Conservation (phyloP, 768 basidiomycete genomes). For the Agaricus blazei region DNA sequence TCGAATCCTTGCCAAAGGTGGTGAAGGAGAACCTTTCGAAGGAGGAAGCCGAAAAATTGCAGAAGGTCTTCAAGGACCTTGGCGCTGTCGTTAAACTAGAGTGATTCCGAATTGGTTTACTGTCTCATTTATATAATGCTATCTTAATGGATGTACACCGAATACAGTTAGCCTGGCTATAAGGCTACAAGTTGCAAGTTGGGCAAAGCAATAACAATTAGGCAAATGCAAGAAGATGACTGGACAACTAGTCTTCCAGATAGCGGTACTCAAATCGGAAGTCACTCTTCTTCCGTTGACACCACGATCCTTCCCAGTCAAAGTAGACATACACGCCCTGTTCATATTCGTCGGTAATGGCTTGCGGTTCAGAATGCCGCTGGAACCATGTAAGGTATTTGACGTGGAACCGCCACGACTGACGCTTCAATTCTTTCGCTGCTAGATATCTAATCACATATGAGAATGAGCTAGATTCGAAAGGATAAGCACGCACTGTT, state of each 20-base stretch:
- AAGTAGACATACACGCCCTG: slow-evolving; percentile 99
- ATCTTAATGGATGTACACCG: slow-evolving; percentile 11
- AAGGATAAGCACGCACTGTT: slow-evolving; percentile 62
- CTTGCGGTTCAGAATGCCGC: slow-evolving; percentile 94
- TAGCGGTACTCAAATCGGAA: slow-evolving; percentile 97
- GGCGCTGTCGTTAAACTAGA: slow-evolving; percentile 88
- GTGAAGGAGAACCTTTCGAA: slow-evolving; percentile 94
- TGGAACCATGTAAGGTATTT: slow-evolving; percentile 99
- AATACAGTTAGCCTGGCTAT: slow-evolving; percentile 15
- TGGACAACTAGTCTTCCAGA: slow-evolving; percentile 83
- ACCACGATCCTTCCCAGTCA: slow-evolving; percentile 99
- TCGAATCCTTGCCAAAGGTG: slow-evolving; percentile 88
- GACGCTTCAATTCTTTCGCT: slow-evolving; percentile 93
- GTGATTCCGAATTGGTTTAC: slow-evolving; percentile 30
- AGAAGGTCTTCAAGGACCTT: slow-evolving; percentile 83
- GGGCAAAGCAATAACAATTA: slow-evolving; percentile 6
- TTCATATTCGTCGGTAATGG: slow-evolving; percentile 99
- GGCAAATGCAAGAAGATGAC: slow-evolving; percentile 16
- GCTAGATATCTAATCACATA: slow-evolving; percentile 69
- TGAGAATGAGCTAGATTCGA: not conserved
- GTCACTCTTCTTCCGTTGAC: slow-evolving; percentile 95
- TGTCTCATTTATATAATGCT: not conserved
- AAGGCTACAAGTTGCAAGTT: slow-evolving; percentile 12
- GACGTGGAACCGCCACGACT: slow-evolving; percentile 99
- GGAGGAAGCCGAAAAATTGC: slow-evolving; percentile 96